Base-by-base conservation (phyloP, 768 basidiomycete species). In the Clathrus columnatus region DNA sequence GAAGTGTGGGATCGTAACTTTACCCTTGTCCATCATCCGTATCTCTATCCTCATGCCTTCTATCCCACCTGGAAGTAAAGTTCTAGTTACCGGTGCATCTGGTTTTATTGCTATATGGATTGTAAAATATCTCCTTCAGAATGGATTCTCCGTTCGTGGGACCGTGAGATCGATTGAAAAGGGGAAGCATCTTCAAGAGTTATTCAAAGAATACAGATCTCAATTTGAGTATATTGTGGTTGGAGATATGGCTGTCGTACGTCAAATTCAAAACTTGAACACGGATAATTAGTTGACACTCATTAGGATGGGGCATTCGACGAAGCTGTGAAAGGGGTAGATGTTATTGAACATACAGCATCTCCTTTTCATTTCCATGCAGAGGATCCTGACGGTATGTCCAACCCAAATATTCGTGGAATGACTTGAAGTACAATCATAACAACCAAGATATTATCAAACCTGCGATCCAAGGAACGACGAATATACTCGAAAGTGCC, bases 401-500 rank as follows among this genome's bases (percentile, higher is more conserved):
- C 4, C 10, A 47, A 23, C 14, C 11, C 17, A 7, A 8, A 2
- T 29, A 50, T 6, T 20, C 28, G 3, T 7, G 26, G 7, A 53
- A 29, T 10, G 36, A 57, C n/a, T n/a, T n/a, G n/a, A 48, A 32
- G 49, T 30, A 8, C 47, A 30, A 30, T 17, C 17, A 14, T 28
- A n/a, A 20, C 11, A 43, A 2, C 18, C n/a, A n/a, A 84, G 83
- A 86, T 57, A 61, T 87, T 36, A 81, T 88, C 59, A 67, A 65
- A 17, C 89, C 90, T 5, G 89, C 89, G 23, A 77, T 91, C 3
- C 69, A 79, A 2, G 88, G 89, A 1, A 91, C 88, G 0, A 61
- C 78, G 1, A 74, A 80, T 5, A 72, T 91, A 14, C 69, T 91
- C 23, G 69, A 79, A 57, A 80, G 80, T 44, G 75, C 80, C 7